A percentile compares a stretch with the other conserved stretches of the same genome.
phyloP scores from a whole-genome alignment of 2,329 filamentous ascomycete genomes.

The Botrytis fragariae region DNA sequence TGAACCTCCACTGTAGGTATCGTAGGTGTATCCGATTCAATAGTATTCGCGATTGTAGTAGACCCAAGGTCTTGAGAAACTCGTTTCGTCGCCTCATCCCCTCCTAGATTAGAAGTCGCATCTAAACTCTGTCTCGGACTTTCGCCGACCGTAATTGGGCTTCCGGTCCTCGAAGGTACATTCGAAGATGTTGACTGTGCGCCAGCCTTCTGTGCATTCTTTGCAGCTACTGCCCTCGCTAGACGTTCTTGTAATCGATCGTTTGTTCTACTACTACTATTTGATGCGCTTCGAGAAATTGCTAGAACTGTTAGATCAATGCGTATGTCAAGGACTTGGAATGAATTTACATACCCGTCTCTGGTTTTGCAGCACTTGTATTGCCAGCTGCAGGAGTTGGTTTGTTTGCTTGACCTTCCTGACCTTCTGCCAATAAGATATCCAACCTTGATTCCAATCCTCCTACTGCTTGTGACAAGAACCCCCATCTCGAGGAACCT shows the following conservation, averaged over 20 bases:
- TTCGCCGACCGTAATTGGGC: conserved; percentile 47
- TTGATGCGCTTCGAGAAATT: conserved; percentile 63
- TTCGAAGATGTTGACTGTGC: conserved; percentile 50
- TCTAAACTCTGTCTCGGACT: conserved; percentile 47
- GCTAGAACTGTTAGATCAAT: conserved; percentile 36
- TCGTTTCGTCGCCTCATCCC: conserved; percentile 5
- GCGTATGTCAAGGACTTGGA: conserved; percentile 9
- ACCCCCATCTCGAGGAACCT: conserved; percentile 68
- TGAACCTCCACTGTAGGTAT: conserved; percentile 27
- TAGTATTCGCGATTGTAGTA: background rate
- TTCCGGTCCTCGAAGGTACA: conserved; percentile 51
- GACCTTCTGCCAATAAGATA: conserved; percentile 81
- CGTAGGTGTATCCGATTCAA: conserved; percentile 21
- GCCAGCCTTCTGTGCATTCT: conserved; percentile 49
- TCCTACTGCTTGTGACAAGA: conserved; percentile 86
- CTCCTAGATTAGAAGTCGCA: conserved; percentile 33
- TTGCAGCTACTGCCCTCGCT: conserved; percentile 80
- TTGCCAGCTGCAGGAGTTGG: conserved; percentile 42
- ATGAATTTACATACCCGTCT: conserved; percentile 38
- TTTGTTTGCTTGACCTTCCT: conserved; percentile 42
- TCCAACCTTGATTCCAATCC: conserved; percentile 92
- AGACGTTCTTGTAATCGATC: conserved; percentile 86
- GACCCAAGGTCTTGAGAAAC: conserved; percentile 14
- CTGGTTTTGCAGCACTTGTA: conserved; percentile 38
- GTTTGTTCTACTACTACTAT: conserved; percentile 60